Evolutionary conservation across 768 basidiomycete species (phyloP).

Genomic region (Suillus americanus): DNA sequence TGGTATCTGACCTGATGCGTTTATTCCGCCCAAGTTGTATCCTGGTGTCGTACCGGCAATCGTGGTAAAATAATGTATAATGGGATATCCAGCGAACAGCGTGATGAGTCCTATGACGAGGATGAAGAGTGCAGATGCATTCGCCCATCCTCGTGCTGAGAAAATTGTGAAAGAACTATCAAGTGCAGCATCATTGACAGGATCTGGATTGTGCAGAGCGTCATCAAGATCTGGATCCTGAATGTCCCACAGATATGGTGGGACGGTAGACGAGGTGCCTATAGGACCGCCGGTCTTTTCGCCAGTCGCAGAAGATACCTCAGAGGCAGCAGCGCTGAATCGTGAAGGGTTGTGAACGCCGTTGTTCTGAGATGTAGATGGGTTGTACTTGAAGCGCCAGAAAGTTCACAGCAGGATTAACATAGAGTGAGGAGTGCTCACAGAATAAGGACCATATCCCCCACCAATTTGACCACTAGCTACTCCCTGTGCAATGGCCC

Average conservation of each 20-base stretch:
- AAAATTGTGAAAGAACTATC: constrained; percentile 69
- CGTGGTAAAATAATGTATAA: constrained; percentile 57
- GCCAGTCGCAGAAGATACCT: constrained; percentile 38
- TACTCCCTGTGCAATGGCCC: constrained; percentile 73
- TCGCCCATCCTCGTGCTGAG: constrained; percentile 81
- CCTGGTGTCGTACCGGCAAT: constrained; percentile 37
- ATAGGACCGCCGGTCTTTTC: constrained; percentile 30
- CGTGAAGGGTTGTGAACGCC: constrained; percentile 49
- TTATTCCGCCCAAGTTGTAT: constrained; percentile 85
- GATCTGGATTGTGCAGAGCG: constrained; percentile 84
- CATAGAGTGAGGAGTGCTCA: constrained; percentile 35
- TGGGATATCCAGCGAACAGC: constrained; percentile 88
- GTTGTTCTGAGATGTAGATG: constrained; percentile 39
- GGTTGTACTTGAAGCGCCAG: constrained; percentile 50
- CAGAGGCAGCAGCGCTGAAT: constrained; percentile 57
- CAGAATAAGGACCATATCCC: constrained; percentile 87
- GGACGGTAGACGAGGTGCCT: constrained; percentile 59
- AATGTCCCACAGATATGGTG: constrained; percentile 72
- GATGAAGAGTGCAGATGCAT: constrained; percentile 69
- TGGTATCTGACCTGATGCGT: constrained; percentile 86
- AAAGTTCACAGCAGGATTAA: constrained; percentile 7
- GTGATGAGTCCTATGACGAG: constrained; percentile 68
- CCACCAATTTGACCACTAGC: constrained; percentile 77
- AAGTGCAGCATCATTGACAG: constrained; percentile 60
- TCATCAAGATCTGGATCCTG: constrained; percentile 89